These are phyloP conservation scores for Acacia confusa DNA, from an alignment of 306 rosid species.

Conservation along the genomic window DNA sequence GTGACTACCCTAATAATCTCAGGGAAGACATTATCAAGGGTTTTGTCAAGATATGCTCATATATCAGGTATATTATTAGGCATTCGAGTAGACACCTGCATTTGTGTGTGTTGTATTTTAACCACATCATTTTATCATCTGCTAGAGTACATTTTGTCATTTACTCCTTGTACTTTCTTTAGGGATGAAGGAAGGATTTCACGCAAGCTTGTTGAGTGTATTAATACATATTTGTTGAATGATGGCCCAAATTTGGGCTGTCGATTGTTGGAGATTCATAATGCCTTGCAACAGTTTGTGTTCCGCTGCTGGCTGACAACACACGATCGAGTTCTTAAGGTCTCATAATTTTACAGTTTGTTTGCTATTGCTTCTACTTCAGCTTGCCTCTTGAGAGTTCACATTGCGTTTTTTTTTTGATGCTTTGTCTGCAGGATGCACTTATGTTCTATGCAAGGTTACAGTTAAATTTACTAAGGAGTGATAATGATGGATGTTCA, in stretches of 20 bases:
- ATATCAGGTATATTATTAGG: conserved; percentile 58
- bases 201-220: conserved; percentile 87
- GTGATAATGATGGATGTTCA: conserved; percentile 57
- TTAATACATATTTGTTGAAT: conserved; percentile 75
- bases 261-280: conserved; percentile 68
- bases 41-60: conserved; percentile 60
- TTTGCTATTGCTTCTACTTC: conserved; percentile 19
- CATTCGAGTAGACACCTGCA: not conserved
- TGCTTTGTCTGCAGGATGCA: conserved; percentile 65
- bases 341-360: conserved; percentile 33
- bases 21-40: conserved; percentile 66
- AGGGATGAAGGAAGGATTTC: conserved; percentile 91
- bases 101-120: not conserved
- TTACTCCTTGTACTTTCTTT: conserved; percentile 35
- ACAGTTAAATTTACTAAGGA: conserved; percentile 70
- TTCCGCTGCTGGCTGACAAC: conserved; percentile 82
- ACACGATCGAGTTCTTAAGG: conserved; percentile 92
- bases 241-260: conserved; percentile 88
- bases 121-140: conserved; percentile 20
- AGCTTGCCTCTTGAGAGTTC: not conserved
- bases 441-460: conserved; percentile 71
- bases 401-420: not conserved
- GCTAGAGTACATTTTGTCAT: conserved; percentile 19
- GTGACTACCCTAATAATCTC: conserved; percentile 66
- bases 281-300: conserved; percentile 71